Percentiles rank a stretch among this genome's conserved stretches.
Conservation (phyloP, 1,284 basidiomycete species). For the Ganoderma lucidum region DNA sequence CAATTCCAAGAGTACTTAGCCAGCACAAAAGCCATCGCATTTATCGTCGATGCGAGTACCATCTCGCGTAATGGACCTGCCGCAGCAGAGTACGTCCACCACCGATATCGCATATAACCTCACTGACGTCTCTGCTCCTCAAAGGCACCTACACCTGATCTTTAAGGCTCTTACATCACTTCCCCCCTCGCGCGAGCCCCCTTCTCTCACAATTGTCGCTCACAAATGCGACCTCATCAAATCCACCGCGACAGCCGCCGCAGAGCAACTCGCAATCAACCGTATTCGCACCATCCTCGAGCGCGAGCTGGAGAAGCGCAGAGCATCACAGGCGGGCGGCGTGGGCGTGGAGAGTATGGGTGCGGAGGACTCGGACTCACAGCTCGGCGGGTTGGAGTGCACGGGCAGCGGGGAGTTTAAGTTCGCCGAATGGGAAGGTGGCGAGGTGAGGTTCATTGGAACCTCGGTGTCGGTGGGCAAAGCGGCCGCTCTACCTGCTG, state of each 20-base stretch:
- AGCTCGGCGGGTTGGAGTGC: constrained; percentile 42
- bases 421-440: constrained; percentile 83
- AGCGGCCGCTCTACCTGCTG: constrained; percentile 28
- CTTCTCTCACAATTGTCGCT: constrained; percentile 70
- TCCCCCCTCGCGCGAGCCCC: constrained; percentile 69
- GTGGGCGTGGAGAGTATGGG: constrained; percentile 78
- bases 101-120: neutral
- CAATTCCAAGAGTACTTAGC: constrained; percentile 72
- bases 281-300: constrained; percentile 80
- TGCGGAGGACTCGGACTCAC: constrained; percentile 39
- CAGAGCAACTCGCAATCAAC: constrained; percentile 64
- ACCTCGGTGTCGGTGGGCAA: constrained; percentile 59
- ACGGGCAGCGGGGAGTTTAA: constrained; percentile 58
- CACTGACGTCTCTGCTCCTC: neutral
- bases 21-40: constrained; percentile 69
- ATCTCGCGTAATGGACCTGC: constrained; percentile 74
- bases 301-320: constrained; percentile 80
- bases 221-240: constrained; percentile 80
- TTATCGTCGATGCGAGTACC: constrained; percentile 80
- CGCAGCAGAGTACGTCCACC: constrained; percentile 75
- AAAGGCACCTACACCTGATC: constrained; percentile 75
- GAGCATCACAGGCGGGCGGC: constrained; percentile 64
- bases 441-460: constrained; percentile 70
- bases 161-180: constrained; percentile 74
- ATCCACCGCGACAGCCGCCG: constrained; percentile 48